Conservation (phyloP, 108 stramenopile species). For the Cyclotella atomus region DNA sequence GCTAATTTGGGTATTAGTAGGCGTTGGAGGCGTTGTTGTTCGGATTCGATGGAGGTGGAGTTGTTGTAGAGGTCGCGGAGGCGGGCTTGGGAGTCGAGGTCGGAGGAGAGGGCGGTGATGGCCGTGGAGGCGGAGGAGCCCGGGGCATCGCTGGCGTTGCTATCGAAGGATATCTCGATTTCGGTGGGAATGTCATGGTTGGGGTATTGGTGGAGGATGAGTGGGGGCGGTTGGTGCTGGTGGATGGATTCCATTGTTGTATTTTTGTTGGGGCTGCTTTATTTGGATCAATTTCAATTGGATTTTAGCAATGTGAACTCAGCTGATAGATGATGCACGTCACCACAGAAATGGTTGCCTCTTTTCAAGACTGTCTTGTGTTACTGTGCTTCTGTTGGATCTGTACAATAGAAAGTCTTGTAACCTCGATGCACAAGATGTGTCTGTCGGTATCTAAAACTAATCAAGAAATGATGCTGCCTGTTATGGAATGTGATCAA, state of each 20-base stretch:
- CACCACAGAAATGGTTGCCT: no score
- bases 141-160: background rate
- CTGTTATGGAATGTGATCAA: no score
- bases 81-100: background rate
- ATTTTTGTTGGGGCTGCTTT: background rate
- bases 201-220: background rate
- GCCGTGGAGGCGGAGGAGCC: constrained; percentile 7
- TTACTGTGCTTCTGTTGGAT: no score
- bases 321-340: no score
- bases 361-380: no score
- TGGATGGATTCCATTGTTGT: background rate
- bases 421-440: no score
- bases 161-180: constrained; percentile 1
- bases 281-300: no score
- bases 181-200: background rate
- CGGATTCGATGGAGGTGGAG: constrained; percentile 1
- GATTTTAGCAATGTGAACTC: no score
- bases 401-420: no score
- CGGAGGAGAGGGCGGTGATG: constrained; percentile 8
- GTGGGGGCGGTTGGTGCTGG: background rate
- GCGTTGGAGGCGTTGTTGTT: background rate
- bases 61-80: background rate
- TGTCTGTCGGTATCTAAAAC: no score
- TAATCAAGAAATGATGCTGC: no score
- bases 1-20: constrained; percentile 22